Base-by-base conservation (phyloP, 2,329 filamentous ascomycete species). In the Xylariaceae sp. region DNA sequence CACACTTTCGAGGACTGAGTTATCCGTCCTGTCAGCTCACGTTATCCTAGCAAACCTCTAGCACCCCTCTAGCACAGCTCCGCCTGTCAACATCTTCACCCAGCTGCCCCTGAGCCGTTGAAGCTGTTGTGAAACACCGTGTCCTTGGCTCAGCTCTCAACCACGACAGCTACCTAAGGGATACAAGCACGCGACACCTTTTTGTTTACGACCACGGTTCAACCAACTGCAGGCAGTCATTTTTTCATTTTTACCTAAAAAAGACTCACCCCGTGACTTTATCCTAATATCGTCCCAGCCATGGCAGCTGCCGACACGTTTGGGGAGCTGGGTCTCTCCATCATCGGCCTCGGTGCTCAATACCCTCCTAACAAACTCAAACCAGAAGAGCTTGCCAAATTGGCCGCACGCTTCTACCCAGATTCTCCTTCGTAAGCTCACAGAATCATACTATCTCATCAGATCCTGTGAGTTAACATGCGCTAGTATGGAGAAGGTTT, bases 401-500 rank as follows among this genome's bases (percentile, higher is more conserved):
- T 86, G 12, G 74, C 74, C 49, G 68, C 77, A 48, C 75, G 72
- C 22, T 83, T 78, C 69, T 83, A 86, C 59, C 79, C 79, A 33
- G 75, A 81, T 5, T 76, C 79, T 1, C 73, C 77, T 54, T 75
- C 81, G 81, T 83, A 70, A 65, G 80, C 30, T 35, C 22, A 9
- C 35, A 7, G 17, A 22, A 54, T 42, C 15, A 19, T 7, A 15
- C 22, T 39, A 38, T 38, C n/a, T 7, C 2, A 27, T 18, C 6
- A 15, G 35, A 19, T 19, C 11, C 6, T 15, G 7, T 6, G 14
- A 10, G 35, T 47, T 55, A 12, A 55, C 44, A n/a, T 6, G 15
- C 11, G 11, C 40, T 55, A 85, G 81, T 32, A 82, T 86, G 76
- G 72, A 73, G 53, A 85, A 85, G 62, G 76, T 86, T 22, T 74